phyloP scores from a whole-genome alignment of 2,329 filamentous ascomycete species.

The Gnomoniopsis smithogilvyi region DNA sequence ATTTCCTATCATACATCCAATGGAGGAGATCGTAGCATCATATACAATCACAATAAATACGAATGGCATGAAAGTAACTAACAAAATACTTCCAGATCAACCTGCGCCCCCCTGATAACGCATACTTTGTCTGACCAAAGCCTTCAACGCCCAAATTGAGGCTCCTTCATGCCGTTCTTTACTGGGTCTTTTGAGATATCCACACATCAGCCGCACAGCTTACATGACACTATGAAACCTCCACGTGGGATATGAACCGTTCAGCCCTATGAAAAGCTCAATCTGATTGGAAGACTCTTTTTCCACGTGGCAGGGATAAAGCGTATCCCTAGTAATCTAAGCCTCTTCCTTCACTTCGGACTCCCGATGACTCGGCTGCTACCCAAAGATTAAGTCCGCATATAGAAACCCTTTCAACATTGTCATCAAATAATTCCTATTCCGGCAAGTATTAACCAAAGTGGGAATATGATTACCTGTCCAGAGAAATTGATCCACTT shows the following conservation, averaged over 20 bases:
- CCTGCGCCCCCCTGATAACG: too few species aligned
- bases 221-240: neutral
- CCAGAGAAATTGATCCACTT: too few species aligned
- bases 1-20: too few species aligned
- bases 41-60: too few species aligned
- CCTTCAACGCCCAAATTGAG: neutral
- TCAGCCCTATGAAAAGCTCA: neutral
- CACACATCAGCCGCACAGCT: constrained; percentile 3
- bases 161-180: neutral
- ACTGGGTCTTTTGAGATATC: neutral
- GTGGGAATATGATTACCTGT: too few species aligned
- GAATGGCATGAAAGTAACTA: neutral
- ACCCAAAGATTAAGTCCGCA: neutral
- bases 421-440: neutral
- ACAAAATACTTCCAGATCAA: neutral
- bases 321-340: neutral
- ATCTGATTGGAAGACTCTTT: neutral
- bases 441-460: neutral
- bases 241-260: neutral
- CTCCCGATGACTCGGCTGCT: neutral
- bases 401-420: neutral
- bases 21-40: too few species aligned
- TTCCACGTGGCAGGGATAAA: neutral
- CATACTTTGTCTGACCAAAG: too few species aligned
- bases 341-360: neutral